These are phyloP conservation scores for Rhizopus sp. DNA, from an alignment of 371 early-diverging fungal species.

Conservation along the genomic window DNA sequence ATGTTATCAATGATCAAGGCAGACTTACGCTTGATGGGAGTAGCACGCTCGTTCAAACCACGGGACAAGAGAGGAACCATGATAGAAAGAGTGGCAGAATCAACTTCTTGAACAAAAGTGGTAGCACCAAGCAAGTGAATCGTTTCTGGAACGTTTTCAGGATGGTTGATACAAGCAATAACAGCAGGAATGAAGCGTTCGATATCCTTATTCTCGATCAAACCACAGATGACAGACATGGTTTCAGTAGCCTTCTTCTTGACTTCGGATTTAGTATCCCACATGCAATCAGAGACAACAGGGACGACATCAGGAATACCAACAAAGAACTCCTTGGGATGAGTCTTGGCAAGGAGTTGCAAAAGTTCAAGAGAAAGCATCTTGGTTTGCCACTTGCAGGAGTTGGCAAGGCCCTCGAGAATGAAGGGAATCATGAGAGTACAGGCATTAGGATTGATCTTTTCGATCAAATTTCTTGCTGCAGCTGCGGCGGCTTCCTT, in stretches of 20 bases:
- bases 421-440: constrained; percentile 60
- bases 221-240: constrained; percentile 54
- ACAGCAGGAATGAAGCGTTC: constrained; percentile 65
- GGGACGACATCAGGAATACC: constrained; percentile 74
- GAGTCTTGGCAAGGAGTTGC: constrained; percentile 52
- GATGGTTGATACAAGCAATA: constrained; percentile 65
- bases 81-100: constrained; percentile 81
- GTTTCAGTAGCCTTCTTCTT: constrained; percentile 51
- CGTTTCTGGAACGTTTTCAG: constrained; percentile 68
- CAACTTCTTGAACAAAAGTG: constrained; percentile 79
- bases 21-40: constrained; percentile 75
- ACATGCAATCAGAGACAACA: constrained; percentile 70
- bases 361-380: constrained; percentile 62
- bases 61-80: constrained; percentile 78
- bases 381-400: constrained; percentile 81
- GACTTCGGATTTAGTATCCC: constrained; percentile 75
- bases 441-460: constrained; percentile 58
- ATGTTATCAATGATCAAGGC: constrained; percentile 86
- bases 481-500: constrained; percentile 64
- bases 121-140: constrained; percentile 71
- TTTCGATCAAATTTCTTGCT: constrained; percentile 50
- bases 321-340: constrained; percentile 59
- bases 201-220: constrained; percentile 68
- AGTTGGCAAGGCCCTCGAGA: constrained; percentile 59
- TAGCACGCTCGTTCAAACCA: constrained; percentile 69